These are phyloP conservation scores for Rhododendron griersonianum DNA, from an alignment of 148 eudicot species.

Conservation along the genomic window DNA sequence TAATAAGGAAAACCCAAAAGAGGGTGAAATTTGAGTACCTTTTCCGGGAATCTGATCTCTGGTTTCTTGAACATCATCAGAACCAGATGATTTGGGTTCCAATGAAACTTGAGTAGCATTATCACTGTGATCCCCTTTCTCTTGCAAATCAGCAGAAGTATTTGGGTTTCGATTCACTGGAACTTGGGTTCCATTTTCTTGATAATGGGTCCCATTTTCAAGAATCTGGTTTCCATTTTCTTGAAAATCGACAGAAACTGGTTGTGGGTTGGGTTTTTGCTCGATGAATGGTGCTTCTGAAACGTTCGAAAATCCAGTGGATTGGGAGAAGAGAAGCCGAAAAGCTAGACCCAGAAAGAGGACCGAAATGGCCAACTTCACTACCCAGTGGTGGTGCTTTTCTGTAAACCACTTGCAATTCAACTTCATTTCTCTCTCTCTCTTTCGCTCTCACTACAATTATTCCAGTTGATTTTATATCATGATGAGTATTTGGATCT, in stretches of 20 bases:
- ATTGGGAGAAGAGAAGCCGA: conserved; percentile 25
- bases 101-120: not conserved
- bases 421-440: conserved; percentile 19
- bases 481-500: too few species aligned
- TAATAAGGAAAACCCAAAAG: not conserved
- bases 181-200: not conserved
- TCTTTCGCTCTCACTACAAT: not conserved
- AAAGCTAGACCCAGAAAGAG: conserved; percentile 34
- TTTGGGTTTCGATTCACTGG: not conserved
- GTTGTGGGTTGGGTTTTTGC: not conserved
- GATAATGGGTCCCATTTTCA: not conserved
- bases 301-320: conserved; percentile 19
- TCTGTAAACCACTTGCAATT: conserved; percentile 11
- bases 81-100: not conserved
- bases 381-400: conserved; percentile 26
- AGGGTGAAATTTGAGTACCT: not conserved
- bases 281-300: not conserved
- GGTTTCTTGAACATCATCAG: not conserved
- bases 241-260: not conserved
- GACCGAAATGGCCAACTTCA: conserved; percentile 29
- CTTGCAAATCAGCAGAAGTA: too few species aligned
- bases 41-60: not conserved
- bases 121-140: not conserved
- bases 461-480: not conserved
- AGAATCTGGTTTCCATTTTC: not conserved